Conservation (phyloP, 148 eudicot genomes). For the Salicornia ramosissima region DNA sequence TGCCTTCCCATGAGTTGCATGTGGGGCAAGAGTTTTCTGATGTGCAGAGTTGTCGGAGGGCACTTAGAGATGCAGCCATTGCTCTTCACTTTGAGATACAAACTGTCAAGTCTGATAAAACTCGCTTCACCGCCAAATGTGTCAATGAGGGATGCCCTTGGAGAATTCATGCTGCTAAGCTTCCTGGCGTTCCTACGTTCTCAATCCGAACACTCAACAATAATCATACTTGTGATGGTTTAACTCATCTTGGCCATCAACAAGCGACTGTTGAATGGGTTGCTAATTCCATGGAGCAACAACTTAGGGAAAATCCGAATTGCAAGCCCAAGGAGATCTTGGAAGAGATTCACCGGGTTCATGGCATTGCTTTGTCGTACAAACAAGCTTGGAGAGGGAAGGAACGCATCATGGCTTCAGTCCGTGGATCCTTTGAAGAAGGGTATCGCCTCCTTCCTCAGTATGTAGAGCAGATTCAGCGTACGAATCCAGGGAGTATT, state of each 20-base stretch:
- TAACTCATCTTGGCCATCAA: slow-evolving; percentile 70
- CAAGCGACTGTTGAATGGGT: slow-evolving; percentile 86
- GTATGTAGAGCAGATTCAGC: slow-evolving; percentile 54
- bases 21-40: slow-evolving; percentile 74
- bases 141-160: slow-evolving; percentile 78
- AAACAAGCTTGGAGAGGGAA: slow-evolving; percentile 91
- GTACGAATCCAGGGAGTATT: slow-evolving; percentile 70
- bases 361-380: slow-evolving; percentile 73
- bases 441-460: slow-evolving; percentile 71
- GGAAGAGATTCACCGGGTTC: slow-evolving; percentile 64
- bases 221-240: slow-evolving; percentile 58
- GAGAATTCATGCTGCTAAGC: slow-evolving; percentile 78
- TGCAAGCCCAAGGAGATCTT: slow-evolving; percentile 77
- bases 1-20: slow-evolving; percentile 44
- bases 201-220: slow-evolving; percentile 61
- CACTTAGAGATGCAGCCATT: slow-evolving; percentile 54
- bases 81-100: slow-evolving; percentile 73
- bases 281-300: slow-evolving; percentile 59
- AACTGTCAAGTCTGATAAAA: slow-evolving; percentile 70
- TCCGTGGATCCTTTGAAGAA: slow-evolving; percentile 71
- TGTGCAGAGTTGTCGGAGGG: slow-evolving; percentile 63
- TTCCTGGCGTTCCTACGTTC: slow-evolving; percentile 68
- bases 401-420: slow-evolving; percentile 71
- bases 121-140: slow-evolving; percentile 73
- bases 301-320: slow-evolving; percentile 62